Percentiles rank a stretch among this genome's conserved stretches.
Conservation (phyloP, 1,139 yeast species). For the Sugiyamaella novakii region DNA sequence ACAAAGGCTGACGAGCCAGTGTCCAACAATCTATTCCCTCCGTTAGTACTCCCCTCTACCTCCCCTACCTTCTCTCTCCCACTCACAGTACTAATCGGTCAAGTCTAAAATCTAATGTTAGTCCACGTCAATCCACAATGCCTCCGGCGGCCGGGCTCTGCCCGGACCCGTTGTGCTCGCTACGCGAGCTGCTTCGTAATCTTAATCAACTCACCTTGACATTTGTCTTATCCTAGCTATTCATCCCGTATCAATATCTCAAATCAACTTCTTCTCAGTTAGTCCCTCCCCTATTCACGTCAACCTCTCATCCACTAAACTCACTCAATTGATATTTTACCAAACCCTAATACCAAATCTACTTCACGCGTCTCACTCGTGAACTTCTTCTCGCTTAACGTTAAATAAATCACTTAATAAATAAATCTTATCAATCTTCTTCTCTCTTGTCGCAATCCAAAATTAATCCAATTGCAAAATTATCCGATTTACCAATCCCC, state of each 20-base stretch:
- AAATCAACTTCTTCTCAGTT: neutral
- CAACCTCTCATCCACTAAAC: too few species aligned
- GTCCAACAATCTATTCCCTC: conserved; percentile 56
- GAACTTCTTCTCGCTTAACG: too few species aligned
- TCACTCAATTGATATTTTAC: neutral
- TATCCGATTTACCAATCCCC: too few species aligned
- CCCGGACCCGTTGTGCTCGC: too few species aligned
- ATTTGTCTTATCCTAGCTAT: conserved; percentile 11
- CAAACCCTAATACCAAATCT: neutral
- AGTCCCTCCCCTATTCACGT: too few species aligned
- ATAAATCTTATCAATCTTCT: neutral
- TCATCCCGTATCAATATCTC: conserved; percentile 12
- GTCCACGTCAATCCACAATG: neutral
- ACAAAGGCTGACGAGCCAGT: conserved; percentile 95
- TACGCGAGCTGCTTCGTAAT: conserved; percentile 3
- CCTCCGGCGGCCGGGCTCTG: neutral
- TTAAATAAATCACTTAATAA: neutral
- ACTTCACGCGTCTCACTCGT: neutral
- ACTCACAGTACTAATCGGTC: conserved; percentile 45
- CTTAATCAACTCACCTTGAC: conserved; percentile 14
- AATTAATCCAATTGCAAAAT: too few species aligned
- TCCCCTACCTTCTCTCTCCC: conserved; percentile 4
- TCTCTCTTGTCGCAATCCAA: neutral
- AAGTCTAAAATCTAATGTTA: conserved; percentile 32
- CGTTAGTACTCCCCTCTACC: conserved; percentile 7